Percentiles rank a stretch among this genome's conserved stretches.
Evolutionary conservation across 2,329 filamentous ascomycete species (phyloP).

Genomic region (Fusarium sp.): DNA sequence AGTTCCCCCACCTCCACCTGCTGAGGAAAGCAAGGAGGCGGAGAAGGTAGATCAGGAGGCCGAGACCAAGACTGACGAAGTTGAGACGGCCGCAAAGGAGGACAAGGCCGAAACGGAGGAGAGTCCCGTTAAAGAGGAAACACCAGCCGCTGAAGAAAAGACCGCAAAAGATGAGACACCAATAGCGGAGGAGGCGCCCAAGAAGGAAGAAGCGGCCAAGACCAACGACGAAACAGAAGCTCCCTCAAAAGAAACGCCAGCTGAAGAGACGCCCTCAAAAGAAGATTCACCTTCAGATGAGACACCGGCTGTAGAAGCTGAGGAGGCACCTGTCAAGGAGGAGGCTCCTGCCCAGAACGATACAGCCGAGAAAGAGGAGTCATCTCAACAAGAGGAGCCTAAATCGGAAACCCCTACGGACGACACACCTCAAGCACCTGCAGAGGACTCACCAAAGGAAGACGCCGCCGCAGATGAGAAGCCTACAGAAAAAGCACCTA

Average conservation of each 20-base stretch:
- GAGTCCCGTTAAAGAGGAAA: slow-evolving; percentile 13
- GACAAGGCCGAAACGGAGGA: slow-evolving; percentile 20
- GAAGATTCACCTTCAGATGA: slow-evolving; percentile 15
- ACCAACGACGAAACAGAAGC: slow-evolving; percentile 15
- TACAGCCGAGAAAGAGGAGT: slow-evolving; percentile 6
- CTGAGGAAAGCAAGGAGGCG: slow-evolving; percentile 30
- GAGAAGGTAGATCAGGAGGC: slow-evolving; percentile 31
- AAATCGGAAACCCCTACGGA: slow-evolving; percentile 15
- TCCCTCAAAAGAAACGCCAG: slow-evolving; percentile 20
- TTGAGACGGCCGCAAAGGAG: slow-evolving; percentile 24
- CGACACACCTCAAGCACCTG: slow-evolving; percentile 12
- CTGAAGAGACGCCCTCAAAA: slow-evolving; percentile 10
- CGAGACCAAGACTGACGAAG: slow-evolving; percentile 23
- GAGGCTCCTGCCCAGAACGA: slow-evolving; percentile 10
- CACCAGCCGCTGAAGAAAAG: slow-evolving; percentile 12
- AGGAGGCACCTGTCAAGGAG: slow-evolving; percentile 13
- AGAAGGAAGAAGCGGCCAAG: slow-evolving; percentile 16
- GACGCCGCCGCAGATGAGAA: slow-evolving; percentile 10
- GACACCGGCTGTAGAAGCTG: slow-evolving; percentile 5
- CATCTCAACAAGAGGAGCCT: slow-evolving; percentile 6
- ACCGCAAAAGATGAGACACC: slow-evolving; percentile 15
- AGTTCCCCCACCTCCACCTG: slow-evolving; percentile 10
- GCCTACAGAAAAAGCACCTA: not conserved
- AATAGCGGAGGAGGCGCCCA: slow-evolving; percentile 4
- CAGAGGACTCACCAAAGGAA: slow-evolving; percentile 12